Evolutionary conservation across 148 eudicot genomes (phyloP), one percentile per base, ranked within the genome.

Genomic region (Vaccinium darrowii): DNA sequence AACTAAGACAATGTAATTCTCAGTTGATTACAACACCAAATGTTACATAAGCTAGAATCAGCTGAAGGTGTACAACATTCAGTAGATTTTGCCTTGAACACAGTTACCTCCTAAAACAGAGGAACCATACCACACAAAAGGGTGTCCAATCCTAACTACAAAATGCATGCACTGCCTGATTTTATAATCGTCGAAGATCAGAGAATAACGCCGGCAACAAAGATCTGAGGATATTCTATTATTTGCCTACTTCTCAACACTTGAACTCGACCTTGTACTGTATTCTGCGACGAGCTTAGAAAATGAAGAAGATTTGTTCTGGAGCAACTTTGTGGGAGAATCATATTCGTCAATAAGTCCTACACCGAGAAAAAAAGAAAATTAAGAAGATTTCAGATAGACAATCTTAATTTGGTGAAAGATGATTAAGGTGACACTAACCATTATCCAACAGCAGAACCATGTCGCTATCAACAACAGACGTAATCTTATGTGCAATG

Each of bases 281-380:
- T 91, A 91, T 76, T 91, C 98, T 5, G 96, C 93, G 10, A 95
- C 98, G 9, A 95, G 96, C 89, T 92, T 92, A 0, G 98, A 85
- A 76, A 95, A 95, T 5, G 88, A 90, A 1, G 98, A 93, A 0
- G 93, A 90, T 63, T 88, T 91, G 36, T 93, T 81, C 67, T 91
- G 92, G 0, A 95, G 89, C 91, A 94, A 88, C 85, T 81, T 93
- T 82, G 72, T 65, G 3, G 98, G 98, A 39, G 92, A 65, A 80
- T 92, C 96, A 78, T 87, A 94, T 88, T 95, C 98, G 57, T 73
- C 85, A 12, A 16, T 5, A 58, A 27, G 27, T 27, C 27, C 27
- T 27, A 27, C 27, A 27, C 27, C 27, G 0, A 27, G 27, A 27
- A 27, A 27, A 27, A 27, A 27, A 27, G 27, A 27, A 27, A 27